Evolutionary conservation across 2,329 filamentous ascomycete genomes (phyloP).

Genomic region (Pseudogymnoascus sp.): DNA sequence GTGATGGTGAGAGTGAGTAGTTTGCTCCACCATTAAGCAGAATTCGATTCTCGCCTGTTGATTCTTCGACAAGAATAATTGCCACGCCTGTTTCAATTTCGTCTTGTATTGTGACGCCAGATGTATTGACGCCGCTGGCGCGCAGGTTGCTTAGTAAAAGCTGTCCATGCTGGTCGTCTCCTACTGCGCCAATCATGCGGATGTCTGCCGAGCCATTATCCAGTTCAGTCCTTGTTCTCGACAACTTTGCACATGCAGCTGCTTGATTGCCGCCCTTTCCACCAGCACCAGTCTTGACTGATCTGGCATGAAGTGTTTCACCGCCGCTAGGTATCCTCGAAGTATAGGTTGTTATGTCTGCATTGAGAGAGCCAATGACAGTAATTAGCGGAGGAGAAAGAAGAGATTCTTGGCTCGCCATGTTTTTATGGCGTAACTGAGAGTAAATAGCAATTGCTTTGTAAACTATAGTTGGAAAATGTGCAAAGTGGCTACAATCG

Average conservation of each 20-base stretch:
- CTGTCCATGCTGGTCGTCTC: conserved; percentile 1
- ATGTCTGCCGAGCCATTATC: conserved; percentile 3
- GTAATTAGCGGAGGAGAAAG: conserved; percentile 11
- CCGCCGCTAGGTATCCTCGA: conserved; percentile 11
- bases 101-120: not conserved
- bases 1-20: not conserved
- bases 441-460: not conserved
- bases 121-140: conserved; percentile 2
- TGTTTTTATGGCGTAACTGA: not conserved
- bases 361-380: conserved; percentile 14
- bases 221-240: conserved; percentile 11
- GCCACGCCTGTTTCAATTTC: not conserved
- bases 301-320: conserved; percentile 13
- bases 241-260: conserved; percentile 10
- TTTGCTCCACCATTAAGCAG: conserved; percentile 6
- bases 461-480: not conserved
- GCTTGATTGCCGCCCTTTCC: conserved; percentile 15
- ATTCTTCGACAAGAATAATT: conserved; percentile 8
- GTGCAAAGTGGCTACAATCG: not conserved
- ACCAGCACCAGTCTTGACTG: conserved; percentile 9
- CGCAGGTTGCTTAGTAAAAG: conserved; percentile 9
- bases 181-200: conserved; percentile 14
- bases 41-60: conserved; percentile 8
- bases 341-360: conserved; percentile 13
- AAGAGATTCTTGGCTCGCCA: not conserved